These are phyloP conservation scores for Crataegus laevigata DNA, from an alignment of 306 rosid species.

Conservation along the genomic window DNA sequence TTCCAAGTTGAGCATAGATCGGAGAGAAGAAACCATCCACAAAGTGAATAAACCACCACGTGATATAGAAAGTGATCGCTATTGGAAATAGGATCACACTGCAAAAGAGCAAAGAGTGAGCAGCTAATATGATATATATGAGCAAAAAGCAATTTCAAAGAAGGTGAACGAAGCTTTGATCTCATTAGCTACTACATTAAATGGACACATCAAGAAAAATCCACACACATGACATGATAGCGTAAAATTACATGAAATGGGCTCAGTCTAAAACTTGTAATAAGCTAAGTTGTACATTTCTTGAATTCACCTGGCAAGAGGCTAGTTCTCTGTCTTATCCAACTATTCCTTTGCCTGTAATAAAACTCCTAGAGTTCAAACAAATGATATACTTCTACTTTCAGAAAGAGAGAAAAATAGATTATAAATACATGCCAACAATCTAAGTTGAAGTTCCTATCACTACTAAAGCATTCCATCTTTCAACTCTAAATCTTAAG, in stretches of 20 bases:
- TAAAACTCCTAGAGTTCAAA: neutral
- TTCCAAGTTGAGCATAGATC: constrained; percentile 80
- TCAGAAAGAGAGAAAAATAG: neutral
- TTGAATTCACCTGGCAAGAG: neutral
- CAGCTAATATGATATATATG: neutral
- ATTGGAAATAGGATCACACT: constrained; percentile 85
- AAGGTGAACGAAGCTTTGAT: neutral
- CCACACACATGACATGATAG: neutral
- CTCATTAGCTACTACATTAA: neutral
- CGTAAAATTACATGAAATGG: neutral
- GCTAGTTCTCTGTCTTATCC: neutral
- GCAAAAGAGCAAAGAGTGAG: constrained; percentile 41
- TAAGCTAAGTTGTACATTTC: neutral
- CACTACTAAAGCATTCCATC: neutral
- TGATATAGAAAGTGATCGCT: constrained; percentile 84
- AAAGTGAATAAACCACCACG: constrained; percentile 96
- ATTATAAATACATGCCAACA: neutral
- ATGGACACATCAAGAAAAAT: neutral
- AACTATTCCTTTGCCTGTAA: neutral
- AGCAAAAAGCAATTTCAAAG: neutral
- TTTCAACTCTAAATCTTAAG: neutral
- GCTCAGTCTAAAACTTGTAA: neutral
- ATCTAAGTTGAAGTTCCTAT: neutral
- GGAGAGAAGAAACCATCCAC: constrained; percentile 93
- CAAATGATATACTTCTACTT: neutral